phyloP scores from a whole-genome alignment of 177 flowering plant genomes.

The Telopea speciosissima region DNA sequence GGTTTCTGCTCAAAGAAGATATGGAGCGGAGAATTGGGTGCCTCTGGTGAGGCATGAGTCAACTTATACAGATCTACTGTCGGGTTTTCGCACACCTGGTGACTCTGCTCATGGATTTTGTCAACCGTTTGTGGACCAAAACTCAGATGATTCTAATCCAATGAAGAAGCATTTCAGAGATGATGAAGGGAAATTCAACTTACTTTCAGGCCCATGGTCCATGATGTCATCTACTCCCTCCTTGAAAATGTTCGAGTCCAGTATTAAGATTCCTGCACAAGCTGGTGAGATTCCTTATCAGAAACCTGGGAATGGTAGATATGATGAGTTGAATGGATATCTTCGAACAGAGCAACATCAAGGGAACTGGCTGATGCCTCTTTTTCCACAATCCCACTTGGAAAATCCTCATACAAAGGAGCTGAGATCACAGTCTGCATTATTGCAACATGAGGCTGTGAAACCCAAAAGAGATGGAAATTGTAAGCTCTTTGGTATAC shows the following conservation, averaged over 20 bases:
- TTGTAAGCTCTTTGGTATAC: conserved; percentile 70
- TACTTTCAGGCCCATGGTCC: conserved; percentile 39
- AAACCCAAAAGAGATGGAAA: conserved; percentile 47
- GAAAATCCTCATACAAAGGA: conserved; percentile 31
- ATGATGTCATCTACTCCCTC: conserved; percentile 42
- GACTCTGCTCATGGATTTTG: conserved; percentile 33
- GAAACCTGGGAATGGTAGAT: conserved; percentile 31
- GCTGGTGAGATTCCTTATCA: conserved; percentile 27
- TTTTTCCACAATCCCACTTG: conserved; percentile 20
- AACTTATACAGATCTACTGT: conserved; percentile 52
- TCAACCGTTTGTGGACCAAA: conserved; percentile 29
- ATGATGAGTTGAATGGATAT: conserved; percentile 32
- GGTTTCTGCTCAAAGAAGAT: conserved; percentile 35
- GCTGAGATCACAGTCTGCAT: conserved; percentile 15
- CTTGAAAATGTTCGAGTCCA: conserved; percentile 40
- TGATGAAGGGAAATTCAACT: conserved; percentile 35
- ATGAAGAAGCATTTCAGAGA: conserved; percentile 30
- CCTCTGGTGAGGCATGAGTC: conserved; percentile 38
- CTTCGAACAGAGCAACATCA: conserved; percentile 39
- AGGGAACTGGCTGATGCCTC: conserved; percentile 51
- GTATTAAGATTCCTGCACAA: conserved; percentile 24
- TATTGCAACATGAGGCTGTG: conserved; percentile 23
- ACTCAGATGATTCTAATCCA: conserved; percentile 12
- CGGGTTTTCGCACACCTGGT: conserved; percentile 40
- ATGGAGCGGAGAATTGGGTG: conserved; percentile 40